These are phyloP conservation scores for Colletotrichum godetiae DNA, from an alignment of 2,329 filamentous ascomycete species.

Conservation along the genomic window DNA sequence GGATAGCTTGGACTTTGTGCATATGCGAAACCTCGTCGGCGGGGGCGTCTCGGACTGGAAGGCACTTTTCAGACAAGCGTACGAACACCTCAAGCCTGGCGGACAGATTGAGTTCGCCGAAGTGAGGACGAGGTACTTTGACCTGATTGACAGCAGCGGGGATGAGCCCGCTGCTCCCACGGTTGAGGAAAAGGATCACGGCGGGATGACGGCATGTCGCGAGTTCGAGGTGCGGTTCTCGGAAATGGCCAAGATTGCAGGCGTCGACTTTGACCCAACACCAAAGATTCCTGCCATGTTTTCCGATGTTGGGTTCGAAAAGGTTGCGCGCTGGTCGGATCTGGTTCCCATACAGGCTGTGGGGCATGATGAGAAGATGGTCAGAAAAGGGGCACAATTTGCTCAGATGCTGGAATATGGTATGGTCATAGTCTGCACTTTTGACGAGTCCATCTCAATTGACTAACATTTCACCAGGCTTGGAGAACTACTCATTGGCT, in stretches of 20 bases:
- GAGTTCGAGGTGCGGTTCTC: conserved; percentile 48
- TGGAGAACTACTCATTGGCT: conserved; percentile 46
- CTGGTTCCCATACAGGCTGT: conserved; percentile 54
- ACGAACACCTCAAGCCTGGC: conserved; percentile 54
- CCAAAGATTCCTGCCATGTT: conserved; percentile 49
- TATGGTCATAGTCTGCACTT: conserved; percentile 38
- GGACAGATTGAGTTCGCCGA: conserved; percentile 59
- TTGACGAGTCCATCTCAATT: conserved; percentile 6
- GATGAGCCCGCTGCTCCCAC: conserved; percentile 39
- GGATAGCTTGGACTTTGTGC: conserved; percentile 52
- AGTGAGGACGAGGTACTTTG: conserved; percentile 52
- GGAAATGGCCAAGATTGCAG: conserved; percentile 42
- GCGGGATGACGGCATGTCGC: conserved; percentile 41
- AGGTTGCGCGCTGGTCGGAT: conserved; percentile 52
- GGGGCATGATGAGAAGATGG: conserved; percentile 52
- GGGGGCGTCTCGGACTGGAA: conserved; percentile 58
- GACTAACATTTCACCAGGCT: conserved; percentile 13
- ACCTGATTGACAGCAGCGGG: conserved; percentile 48
- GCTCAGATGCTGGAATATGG: conserved; percentile 50
- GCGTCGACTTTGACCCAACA: conserved; percentile 54
- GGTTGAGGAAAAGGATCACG: conserved; percentile 35
- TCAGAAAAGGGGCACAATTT: conserved; percentile 49
- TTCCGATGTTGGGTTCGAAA: conserved; percentile 51
- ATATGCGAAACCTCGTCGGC: conserved; percentile 55
- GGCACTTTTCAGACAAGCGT: conserved; percentile 48